Base-by-base conservation (phyloP, 2,329 filamentous ascomycete species). In the Aspergillus novofumigatus region DNA sequence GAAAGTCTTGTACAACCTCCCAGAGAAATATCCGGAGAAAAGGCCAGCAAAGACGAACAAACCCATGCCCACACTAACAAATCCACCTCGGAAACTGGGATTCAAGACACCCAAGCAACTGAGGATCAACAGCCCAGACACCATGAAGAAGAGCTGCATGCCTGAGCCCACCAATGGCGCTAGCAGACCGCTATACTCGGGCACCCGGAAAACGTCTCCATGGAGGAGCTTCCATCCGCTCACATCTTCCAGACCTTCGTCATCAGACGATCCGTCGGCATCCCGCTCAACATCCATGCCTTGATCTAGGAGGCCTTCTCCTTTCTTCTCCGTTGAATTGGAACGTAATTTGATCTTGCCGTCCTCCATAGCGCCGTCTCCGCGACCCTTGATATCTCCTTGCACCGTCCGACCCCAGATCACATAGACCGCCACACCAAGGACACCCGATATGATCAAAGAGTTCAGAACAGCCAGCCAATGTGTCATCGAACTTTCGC, bases 381-480 rank as follows among this genome's bases (percentile, higher is more conserved):
- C 87, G 69, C 87, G 88, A 21, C 82, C 84, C 75, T 90, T 92
- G 72, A 92, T 89, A 63, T 95, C 91, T 49, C 86, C 85, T 54
- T 87, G 84, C 51, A 93, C 84, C 0, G 91, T 95, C 66, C 89
- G 86, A 29, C 89, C 83, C 65, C 94, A 79, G 59, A 96, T 92
- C 69, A 95, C 89, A 57, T 90, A 84, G 25, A 94, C 89, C 38
- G 91, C 86, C 20, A 87, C 86, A 1, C 89, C 92, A 45, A 96
- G 78, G 38, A 94, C 78, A 6, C 88, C 88, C 51, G 88, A 90
- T 63, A 96, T 94, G 62, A 92, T 87, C 62, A 96, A 75, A 0
- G 91, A 94, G 76, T 95, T 96, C 72, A 94, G 75, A 61, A 96
- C 93, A 38, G 91, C 91, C 55, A 96, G 80, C 90, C 91, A 95